These are phyloP conservation scores for Solanum ossicruentum DNA, from an alignment of 257 asterid species.

Conservation along the genomic window DNA sequence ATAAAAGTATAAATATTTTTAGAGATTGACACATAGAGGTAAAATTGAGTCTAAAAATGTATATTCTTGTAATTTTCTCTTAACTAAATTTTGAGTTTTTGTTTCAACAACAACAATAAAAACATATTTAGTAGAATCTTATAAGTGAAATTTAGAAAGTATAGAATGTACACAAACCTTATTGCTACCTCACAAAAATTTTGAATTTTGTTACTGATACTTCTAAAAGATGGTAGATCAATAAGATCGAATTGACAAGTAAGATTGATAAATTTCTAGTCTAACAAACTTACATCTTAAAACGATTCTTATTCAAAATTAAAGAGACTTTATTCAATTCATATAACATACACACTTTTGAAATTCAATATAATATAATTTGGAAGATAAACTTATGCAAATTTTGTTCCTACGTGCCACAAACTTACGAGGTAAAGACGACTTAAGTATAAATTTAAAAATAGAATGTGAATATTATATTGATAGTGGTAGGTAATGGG, in stretches of 20 bases:
- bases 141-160: accelerated
- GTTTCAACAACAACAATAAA: too few relatives aligned
- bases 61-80: too few relatives aligned
- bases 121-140: accelerated
- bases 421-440: not conserved
- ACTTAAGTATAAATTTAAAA: not conserved
- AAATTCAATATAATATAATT: too few relatives aligned
- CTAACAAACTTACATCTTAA: not conserved
- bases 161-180: too few relatives aligned
- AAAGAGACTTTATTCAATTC: too few relatives aligned
- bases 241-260: too few relatives aligned
- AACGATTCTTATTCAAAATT: too few relatives aligned
- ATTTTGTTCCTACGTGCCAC: accelerated
- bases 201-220: not conserved
- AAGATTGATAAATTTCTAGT: not conserved
- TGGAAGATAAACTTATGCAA: not conserved
- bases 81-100: too few relatives aligned
- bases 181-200: not conserved
- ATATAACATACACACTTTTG: too few relatives aligned
- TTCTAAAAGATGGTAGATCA: not conserved
- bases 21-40: too few relatives aligned
- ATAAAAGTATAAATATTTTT: too few relatives aligned
- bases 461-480: not conserved
- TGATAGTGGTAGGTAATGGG: not conserved
- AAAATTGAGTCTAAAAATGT: too few relatives aligned